Evolutionary conservation across 208 protist genomes (phyloP).

Genomic region (Leishmania gerbilli): DNA sequence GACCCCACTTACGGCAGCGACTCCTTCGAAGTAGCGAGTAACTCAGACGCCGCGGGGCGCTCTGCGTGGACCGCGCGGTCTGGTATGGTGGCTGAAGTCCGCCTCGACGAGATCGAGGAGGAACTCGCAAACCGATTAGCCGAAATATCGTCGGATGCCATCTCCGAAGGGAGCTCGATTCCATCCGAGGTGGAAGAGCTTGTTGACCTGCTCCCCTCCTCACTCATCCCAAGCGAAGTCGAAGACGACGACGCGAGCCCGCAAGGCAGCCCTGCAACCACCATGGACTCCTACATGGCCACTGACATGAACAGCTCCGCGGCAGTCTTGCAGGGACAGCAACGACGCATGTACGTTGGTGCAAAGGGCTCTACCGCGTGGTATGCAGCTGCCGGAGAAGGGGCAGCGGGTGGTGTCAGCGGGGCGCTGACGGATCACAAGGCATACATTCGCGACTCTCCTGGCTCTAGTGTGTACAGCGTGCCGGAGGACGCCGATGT

Average conservation of each 20-base stretch:
- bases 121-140: slow-evolving; percentile 23
- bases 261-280: not conserved
- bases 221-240: slow-evolving; percentile 25
- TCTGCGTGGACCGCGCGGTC: not conserved
- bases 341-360: slow-evolving; percentile 18
- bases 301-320: slow-evolving; percentile 15
- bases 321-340: slow-evolving; percentile 1
- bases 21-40: not conserved
- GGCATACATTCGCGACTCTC: slow-evolving; percentile 10
- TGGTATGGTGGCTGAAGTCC: not conserved
- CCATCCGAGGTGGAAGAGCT: slow-evolving; percentile 34
- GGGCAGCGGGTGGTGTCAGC: not conserved
- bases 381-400: not conserved
- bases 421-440: slow-evolving; percentile 1
- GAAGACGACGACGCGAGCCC: not conserved
- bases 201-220: slow-evolving; percentile 27
- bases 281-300: slow-evolving; percentile 3
- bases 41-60: not conserved
- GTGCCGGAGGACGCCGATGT: slow-evolving; percentile 32
- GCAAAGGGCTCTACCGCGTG: not conserved
- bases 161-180: slow-evolving; percentile 5
- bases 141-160: slow-evolving; percentile 23
- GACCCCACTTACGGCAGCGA: slow-evolving; percentile 1
- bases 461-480: slow-evolving; percentile 13
- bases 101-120: slow-evolving; percentile 36